phyloP scores from a whole-genome alignment of 176 grass and related monocot species.

The Puya raimondii region DNA sequence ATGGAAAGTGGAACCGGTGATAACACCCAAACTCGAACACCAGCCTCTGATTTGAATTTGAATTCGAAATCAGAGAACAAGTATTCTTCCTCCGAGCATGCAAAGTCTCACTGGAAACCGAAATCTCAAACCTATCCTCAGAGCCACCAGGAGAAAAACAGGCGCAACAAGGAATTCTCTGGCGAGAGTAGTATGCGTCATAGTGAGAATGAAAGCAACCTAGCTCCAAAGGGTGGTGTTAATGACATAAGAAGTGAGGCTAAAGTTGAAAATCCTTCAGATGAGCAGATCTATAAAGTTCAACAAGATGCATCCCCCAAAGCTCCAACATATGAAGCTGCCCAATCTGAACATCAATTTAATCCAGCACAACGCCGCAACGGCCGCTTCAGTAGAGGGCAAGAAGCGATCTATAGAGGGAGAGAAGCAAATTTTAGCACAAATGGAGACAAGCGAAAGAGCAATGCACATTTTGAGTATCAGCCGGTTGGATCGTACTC shows the following conservation, averaged over 20 bases:
- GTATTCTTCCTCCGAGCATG: conserved; percentile 25
- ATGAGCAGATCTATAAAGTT: conserved; percentile 2
- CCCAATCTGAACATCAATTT: conserved; percentile 33
- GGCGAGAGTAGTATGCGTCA: conserved; percentile 2
- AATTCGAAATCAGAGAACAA: conserved; percentile 39
- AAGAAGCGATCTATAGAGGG: conserved; percentile 34
- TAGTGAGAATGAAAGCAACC: neutral
- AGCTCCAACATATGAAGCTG: conserved; percentile 1
- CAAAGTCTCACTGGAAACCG: conserved; percentile 65
- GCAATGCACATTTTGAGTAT: conserved; percentile 46
- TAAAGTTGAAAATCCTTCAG: neutral
- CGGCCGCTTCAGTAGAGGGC: conserved; percentile 44
- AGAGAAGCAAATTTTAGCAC: conserved; percentile 35
- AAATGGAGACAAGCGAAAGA: conserved; percentile 36
- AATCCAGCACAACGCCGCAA: conserved; percentile 20
- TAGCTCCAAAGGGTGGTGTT: neutral
- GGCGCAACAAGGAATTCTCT: conserved; percentile 24
- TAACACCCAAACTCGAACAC: conserved; percentile 19
- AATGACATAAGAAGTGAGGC: neutral
- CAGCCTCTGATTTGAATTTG: conserved; percentile 23
- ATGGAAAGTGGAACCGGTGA: conserved; percentile 26
- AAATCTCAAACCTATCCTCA: conserved; percentile 43
- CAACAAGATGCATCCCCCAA: conserved; percentile 8
- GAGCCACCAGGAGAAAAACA: conserved; percentile 33
- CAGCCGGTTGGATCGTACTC: conserved; percentile 43